Evolutionary conservation across 192 early-diverging fungal genomes (phyloP), one percentile per base, ranked within the genome.

Genomic region (Podochytrium sp.): DNA sequence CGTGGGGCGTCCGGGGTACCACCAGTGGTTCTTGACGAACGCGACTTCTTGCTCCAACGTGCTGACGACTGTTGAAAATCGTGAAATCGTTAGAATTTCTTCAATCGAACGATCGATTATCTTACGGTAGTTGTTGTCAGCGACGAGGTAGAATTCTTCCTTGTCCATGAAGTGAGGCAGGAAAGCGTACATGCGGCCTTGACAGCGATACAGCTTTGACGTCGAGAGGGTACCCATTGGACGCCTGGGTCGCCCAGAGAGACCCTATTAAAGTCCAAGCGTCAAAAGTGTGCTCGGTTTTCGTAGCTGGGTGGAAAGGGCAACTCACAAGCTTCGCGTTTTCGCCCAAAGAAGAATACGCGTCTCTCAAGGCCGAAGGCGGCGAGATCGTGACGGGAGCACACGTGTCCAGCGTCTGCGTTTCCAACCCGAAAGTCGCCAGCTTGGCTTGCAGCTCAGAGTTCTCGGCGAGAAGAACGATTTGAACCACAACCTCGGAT

Each of bases 141-240:
- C 88, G 18, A 89, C 91, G n/a, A 94, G 82, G 68, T 95, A 95
- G 75, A 92, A 95, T 71, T 94, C 90, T 63, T 92, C 91, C 55
- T 83, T 87, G 70, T 95, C 92, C 90, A 95, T 91, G 71, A 95
- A 95, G 52, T 93, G 88, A 35, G 94, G 94, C 0, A 91, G 87
- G 66, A 95, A 95, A 0, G 92, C 77, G 73, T 94, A 95, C 10
- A 95, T 73, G 20, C 90, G 84, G 0, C 94, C 94, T 70, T 94
- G 89, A 23, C 92, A 91, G 25, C 91, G 87, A 80, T 94, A 95
- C 10, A 95, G 78, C 59, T 91, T 90, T 41, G 87, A 90, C 20
- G 94, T 95, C 65, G 87, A 84, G 27, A 95, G 78, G 0, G 91
- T 91, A 50, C 94, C 94, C 32, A 95, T 83, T 3, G 92, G 91